Percentiles rank a stretch among this genome's conserved stretches.
Evolutionary conservation across 257 asterid species (phyloP).

Genomic region (Nicotiana noctiflora): DNA sequence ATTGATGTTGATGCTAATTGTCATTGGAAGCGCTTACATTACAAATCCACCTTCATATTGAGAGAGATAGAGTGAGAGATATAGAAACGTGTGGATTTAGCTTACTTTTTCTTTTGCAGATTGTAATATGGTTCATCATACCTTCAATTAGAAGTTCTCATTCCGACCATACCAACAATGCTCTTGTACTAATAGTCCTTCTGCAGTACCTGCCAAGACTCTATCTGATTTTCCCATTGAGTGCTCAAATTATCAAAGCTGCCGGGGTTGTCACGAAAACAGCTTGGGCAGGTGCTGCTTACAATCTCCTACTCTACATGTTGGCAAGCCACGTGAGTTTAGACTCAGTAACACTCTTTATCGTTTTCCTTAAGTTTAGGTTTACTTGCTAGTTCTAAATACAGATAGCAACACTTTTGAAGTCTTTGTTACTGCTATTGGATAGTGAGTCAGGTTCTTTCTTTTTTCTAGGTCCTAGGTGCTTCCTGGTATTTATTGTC

Average conservation of each 20-base stretch:
- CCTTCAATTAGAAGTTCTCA: conserved; percentile 81
- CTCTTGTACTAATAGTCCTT: conserved; percentile 54
- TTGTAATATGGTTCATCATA: conserved; percentile 74
- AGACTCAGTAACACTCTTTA: not conserved
- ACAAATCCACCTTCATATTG: not conserved
- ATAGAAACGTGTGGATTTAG: not conserved
- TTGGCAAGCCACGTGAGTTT: conserved; percentile 74
- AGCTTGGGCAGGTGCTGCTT: conserved; percentile 92
- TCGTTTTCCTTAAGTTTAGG: not conserved
- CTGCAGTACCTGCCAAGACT: conserved; percentile 68
- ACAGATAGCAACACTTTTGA: not conserved
- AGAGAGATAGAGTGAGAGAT: not conserved
- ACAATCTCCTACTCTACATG: conserved; percentile 72
- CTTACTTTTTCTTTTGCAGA: conserved; percentile 34
- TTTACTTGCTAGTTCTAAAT: not conserved
- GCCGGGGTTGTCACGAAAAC: conserved; percentile 86
- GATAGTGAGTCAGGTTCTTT: conserved; percentile 5
- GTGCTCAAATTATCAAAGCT: conserved; percentile 77
- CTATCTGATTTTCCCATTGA: conserved; percentile 74
- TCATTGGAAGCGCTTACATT: not conserved
- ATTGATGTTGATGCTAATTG: not conserved
- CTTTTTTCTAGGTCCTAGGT: conserved; percentile 51
- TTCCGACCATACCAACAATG: conserved; percentile 70
- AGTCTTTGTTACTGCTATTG: not conserved
- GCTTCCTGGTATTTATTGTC: conserved; percentile 81